These are phyloP conservation scores for Clonostachys byssicola DNA, from an alignment of 2,329 filamentous ascomycete genomes.

Conservation along the genomic window DNA sequence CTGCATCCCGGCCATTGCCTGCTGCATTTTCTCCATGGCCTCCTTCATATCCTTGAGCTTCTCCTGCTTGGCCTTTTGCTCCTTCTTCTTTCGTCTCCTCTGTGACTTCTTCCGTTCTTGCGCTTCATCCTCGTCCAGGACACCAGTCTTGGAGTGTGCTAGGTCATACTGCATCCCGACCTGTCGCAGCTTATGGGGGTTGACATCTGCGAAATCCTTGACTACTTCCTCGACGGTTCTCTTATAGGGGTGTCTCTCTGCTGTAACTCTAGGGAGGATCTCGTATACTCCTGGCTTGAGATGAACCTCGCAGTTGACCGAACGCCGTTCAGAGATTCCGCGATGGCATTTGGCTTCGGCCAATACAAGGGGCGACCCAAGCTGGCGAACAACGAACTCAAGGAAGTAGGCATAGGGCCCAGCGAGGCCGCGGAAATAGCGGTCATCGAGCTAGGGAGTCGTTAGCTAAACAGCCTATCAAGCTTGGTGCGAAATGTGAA, in stretches of 20 bases:
- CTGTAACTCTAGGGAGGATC: slow-evolving; percentile 65
- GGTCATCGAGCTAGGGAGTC: slow-evolving; percentile 31
- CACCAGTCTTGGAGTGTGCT: slow-evolving; percentile 53
- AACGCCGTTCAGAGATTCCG: slow-evolving; percentile 47
- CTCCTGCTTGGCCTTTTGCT: slow-evolving; percentile 7
- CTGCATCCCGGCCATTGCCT: slow-evolving; percentile 6
- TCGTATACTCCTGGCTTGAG: slow-evolving; percentile 66
- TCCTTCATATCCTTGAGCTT: slow-evolving; percentile 9
- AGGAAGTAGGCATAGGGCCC: slow-evolving; percentile 37
- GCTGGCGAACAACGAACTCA: slow-evolving; percentile 35
- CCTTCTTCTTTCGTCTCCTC: slow-evolving; percentile 17
- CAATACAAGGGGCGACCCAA: neutral
- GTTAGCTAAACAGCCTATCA: no score
- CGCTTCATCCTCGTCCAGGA: slow-evolving; percentile 41
- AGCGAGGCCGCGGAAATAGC: slow-evolving; percentile 38
- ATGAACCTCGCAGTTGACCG: slow-evolving; percentile 67
- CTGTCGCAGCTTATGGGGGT: slow-evolving; percentile 60
- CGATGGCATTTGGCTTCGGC: slow-evolving; percentile 2
- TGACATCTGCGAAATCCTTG: slow-evolving; percentile 31
- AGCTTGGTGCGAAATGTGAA: no score
- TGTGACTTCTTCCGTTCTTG: slow-evolving; percentile 15
- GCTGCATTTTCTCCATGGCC: slow-evolving; percentile 16
- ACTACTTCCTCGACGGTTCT: slow-evolving; percentile 57
- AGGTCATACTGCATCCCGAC: slow-evolving; percentile 58
- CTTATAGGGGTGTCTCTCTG: slow-evolving; percentile 33